These are phyloP conservation scores for Thraustochytrium sp. DNA, from an alignment of 352 stramenopile genomes.

Conservation along the genomic window DNA sequence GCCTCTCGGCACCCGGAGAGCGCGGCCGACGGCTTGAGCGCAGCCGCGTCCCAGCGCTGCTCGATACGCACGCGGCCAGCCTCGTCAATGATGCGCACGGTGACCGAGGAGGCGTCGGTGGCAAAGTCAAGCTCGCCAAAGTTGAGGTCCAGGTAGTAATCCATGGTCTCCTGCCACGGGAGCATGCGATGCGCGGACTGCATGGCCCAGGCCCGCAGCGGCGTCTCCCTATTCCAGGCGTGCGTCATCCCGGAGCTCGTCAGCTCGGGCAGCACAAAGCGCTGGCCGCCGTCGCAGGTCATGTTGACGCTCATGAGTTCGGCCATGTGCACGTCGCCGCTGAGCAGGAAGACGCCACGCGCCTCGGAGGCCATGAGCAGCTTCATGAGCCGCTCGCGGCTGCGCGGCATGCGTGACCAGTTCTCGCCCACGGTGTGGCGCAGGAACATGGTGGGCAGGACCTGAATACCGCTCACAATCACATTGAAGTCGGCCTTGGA, in stretches of 20 bases:
- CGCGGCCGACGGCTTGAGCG: neutral
- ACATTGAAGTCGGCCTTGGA: constrained; percentile 62
- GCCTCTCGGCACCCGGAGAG: neutral
- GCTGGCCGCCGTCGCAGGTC: neutral
- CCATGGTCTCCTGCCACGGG: neutral
- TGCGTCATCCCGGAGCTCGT: constrained; percentile 50
- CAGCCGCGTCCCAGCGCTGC: neutral
- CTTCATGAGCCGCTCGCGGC: constrained; percentile 65
- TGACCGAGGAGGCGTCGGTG: neutral
- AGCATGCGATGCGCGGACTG: constrained; percentile 5
- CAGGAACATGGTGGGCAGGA: neutral
- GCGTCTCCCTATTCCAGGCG: constrained; percentile 7
- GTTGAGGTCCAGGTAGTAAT: constrained; percentile 31
- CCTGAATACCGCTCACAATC: constrained; percentile 59
- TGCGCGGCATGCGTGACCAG: constrained; percentile 67
- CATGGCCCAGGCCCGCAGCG: neutral
- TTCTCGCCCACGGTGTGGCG: constrained; percentile 65
- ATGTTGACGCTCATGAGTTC: constrained; percentile 77
- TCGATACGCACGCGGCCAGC: neutral
- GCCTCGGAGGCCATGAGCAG: constrained; percentile 63
- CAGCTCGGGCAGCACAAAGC: constrained; percentile 39
- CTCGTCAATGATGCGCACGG: neutral
- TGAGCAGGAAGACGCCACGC: constrained; percentile 70
- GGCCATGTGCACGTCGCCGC: constrained; percentile 75
- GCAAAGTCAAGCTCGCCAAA: constrained; percentile 47